Conservation (phyloP, 176 grass and related monocot species). For the Eragrostis nindensis region DNA sequence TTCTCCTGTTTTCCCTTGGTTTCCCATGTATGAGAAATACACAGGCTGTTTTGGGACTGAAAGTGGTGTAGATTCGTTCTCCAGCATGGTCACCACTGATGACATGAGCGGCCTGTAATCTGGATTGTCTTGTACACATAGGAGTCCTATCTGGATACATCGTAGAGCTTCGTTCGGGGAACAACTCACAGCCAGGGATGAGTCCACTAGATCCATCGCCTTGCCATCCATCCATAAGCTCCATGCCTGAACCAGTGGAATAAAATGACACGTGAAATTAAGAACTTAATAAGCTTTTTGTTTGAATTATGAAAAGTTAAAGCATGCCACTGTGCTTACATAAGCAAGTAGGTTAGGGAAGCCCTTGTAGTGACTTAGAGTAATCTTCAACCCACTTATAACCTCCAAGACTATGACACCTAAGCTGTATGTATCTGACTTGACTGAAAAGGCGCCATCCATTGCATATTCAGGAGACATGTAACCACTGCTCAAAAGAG, state of each 20-base stretch:
- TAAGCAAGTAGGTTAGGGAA: constrained; percentile 48
- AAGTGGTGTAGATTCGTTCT: constrained; percentile 32
- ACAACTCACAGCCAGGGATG: constrained; percentile 8
- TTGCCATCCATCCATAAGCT: constrained; percentile 58
- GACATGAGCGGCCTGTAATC: constrained; percentile 58
- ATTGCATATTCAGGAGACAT: constrained; percentile 82
- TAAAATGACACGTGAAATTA: neutral
- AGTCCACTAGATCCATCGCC: constrained; percentile 47
- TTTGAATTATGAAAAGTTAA: neutral
- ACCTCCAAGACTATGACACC: constrained; percentile 71
- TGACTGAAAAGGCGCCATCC: constrained; percentile 62
- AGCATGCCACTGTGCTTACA: constrained; percentile 34
- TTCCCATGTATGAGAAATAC: constrained; percentile 37
- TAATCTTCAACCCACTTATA: constrained; percentile 63
- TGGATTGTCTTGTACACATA: constrained; percentile 65
- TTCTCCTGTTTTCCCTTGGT: neutral
- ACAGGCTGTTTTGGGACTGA: constrained; percentile 40
- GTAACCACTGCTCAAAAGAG: constrained; percentile 46
- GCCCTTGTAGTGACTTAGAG: neutral
- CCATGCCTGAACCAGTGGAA: constrained; percentile 50
- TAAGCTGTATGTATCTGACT: constrained; percentile 63
- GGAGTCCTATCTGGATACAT: constrained; percentile 53
- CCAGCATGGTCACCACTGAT: constrained; percentile 52
- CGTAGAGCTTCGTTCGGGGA: constrained; percentile 33
- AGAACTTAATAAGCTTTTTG: neutral